These are phyloP conservation scores for Fagus sylvatica DNA, from an alignment of 306 rosid species.

Conservation along the genomic window DNA sequence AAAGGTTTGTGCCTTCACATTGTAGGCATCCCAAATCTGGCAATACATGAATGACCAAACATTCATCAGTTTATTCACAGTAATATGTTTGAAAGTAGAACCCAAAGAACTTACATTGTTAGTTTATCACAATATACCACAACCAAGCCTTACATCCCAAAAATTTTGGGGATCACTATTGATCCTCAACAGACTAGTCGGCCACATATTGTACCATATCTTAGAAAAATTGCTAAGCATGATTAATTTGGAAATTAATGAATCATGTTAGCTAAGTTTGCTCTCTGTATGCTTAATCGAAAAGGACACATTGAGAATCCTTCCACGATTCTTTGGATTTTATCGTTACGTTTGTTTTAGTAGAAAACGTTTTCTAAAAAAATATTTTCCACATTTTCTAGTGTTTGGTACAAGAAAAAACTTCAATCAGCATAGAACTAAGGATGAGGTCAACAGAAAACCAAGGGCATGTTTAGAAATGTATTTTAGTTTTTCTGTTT, in stretches of 20 bases:
- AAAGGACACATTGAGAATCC: not conserved
- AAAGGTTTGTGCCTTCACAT: constrained; percentile 92
- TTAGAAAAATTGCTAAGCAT: not conserved
- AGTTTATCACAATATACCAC: not conserved
- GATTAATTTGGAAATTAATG: not conserved
- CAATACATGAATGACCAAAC: constrained; percentile 12
- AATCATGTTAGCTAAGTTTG: not conserved
- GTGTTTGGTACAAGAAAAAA: not conserved
- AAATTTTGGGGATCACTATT: too few species aligned
- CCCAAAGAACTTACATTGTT: not conserved
- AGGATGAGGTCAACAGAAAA: too few species aligned
- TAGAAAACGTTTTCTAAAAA: too few species aligned
- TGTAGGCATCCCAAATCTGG: constrained; percentile 97
- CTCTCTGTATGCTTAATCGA: not conserved
- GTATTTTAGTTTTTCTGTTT: too few species aligned
- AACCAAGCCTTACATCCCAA: too few species aligned
- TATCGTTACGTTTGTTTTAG: too few species aligned
- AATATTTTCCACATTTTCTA: too few species aligned
- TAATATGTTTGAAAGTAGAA: not conserved
- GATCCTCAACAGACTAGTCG: too few species aligned
- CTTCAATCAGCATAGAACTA: too few species aligned
- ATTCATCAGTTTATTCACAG: constrained; percentile 15
- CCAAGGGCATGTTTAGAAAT: too few species aligned
- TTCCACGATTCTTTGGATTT: not conserved
- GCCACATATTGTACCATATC: not conserved